phyloP scores from a whole-genome alignment of 148 eudicot species.

The Vaccinium vitisidaea region DNA sequence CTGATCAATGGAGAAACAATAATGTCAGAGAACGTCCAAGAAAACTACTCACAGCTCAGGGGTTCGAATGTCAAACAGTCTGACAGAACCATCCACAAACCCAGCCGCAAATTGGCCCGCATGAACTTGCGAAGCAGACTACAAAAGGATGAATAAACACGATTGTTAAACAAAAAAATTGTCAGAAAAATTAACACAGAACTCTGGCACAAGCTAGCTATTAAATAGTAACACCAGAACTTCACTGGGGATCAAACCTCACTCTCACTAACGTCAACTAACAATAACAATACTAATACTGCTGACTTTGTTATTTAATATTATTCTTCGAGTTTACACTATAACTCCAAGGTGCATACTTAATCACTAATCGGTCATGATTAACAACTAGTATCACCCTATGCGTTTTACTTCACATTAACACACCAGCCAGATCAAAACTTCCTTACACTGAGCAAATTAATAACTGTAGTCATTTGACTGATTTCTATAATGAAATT shows the following conservation, averaged over 20 bases:
- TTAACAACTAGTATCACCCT: neutral
- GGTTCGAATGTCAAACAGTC: slow-evolving; percentile 77
- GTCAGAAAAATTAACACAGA: neutral
- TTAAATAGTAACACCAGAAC: neutral
- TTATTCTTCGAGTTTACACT: neutral
- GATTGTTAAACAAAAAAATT: neutral
- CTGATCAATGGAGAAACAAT: neutral
- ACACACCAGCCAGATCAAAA: neutral
- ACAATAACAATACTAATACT: neutral
- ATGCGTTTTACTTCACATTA: neutral
- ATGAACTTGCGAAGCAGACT: slow-evolving; percentile 95
- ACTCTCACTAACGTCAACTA: too few species aligned
- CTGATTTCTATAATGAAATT: neutral
- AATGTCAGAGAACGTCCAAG: neutral
- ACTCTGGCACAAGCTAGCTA: neutral
- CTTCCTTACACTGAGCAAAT: neutral
- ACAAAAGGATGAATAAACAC: slow-evolving; percentile 11
- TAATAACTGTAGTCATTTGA: neutral
- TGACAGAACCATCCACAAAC: slow-evolving; percentile 81
- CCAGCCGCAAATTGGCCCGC: slow-evolving; percentile 92
- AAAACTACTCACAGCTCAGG: slow-evolving; percentile 70
- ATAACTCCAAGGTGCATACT: neutral
- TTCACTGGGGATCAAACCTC: neutral
- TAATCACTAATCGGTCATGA: neutral
- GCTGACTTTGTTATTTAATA: neutral